Base-by-base conservation (phyloP, 164 flowering plant species). In the Macadamia tetraphylla region DNA sequence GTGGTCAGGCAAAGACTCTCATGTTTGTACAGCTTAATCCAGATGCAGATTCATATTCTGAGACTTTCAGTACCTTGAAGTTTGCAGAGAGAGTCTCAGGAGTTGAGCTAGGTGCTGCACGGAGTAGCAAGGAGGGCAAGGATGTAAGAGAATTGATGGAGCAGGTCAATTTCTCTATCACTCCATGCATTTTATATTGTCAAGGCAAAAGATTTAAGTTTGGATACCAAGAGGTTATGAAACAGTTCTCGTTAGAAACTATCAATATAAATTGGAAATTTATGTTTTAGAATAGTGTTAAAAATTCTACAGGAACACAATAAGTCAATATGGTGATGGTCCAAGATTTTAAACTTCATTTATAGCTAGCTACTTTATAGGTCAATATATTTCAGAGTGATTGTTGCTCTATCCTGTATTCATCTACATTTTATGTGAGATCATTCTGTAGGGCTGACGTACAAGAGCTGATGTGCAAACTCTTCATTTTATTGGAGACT, bases 11-110 rank as follows among this genome's bases (percentile, higher is more conserved):
- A 68, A 95, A 92, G 87, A 95, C 98, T 11, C 86, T 95, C 23
- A 92, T 95, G 99, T 89, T 95, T 78, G 98, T 92, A 66, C 99
- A 95, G 79, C 82, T 95, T 53, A 95, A 92, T 75, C 97, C 99
- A 31, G 99, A 95, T 60, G 60, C 63, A 3, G 76, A 14, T 64
- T 92, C 99, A 18, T 88, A 80, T 76, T 80, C 89, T 40, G 99
- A 95, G 84, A 80, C 78, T 32, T 3, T 83, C 29, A 92, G 99
- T 74, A 91, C 98, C 53, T 79, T 95, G 72, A 95, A 92, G 80
- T 92, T 95, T 82, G 99, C 99, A 14, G 99, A 95, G 74, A 84
- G 99, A 73, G 98, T 87, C 23, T 92, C 99, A 29, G 99, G 99
- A 30, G 88, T 95, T 65, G 99, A 95, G 84, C 80, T 95, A 0